Evolutionary conservation across 2,329 filamentous ascomycete genomes (phyloP).

Genomic region (Trichoderma endophyticum): DNA sequence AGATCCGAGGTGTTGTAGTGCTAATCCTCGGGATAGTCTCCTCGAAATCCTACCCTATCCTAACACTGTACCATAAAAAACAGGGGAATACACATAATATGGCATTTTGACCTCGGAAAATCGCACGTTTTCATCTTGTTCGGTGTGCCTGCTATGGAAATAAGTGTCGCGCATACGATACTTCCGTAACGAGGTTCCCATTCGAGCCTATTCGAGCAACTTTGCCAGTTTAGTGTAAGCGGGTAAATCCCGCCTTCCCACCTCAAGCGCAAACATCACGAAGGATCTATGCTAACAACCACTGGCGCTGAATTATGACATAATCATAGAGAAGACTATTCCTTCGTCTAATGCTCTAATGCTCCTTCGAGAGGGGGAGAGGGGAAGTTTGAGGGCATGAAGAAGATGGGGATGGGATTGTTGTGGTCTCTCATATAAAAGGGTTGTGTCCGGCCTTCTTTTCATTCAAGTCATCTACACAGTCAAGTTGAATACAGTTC

Average conservation of each 20-base stretch:
- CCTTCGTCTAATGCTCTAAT: neutral
- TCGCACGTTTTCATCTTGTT: neutral
- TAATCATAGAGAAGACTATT: neutral
- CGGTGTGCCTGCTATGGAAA: neutral
- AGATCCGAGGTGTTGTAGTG: neutral
- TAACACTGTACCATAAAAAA: neutral
- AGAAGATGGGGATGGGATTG: neutral
- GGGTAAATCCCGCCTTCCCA: neutral
- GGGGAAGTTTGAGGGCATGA: neutral
- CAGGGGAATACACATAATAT: neutral
- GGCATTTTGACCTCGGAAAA: neutral
- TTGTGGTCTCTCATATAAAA: neutral
- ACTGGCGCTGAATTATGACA: neutral
- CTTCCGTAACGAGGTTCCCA: neutral
- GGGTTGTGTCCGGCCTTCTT: neutral
- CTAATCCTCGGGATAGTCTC: neutral
- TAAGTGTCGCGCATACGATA: neutral
- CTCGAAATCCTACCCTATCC: neutral
- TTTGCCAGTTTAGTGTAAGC: neutral
- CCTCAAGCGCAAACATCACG: neutral
- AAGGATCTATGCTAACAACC: neutral
- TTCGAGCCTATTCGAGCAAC: neutral
- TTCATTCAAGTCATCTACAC: neutral
- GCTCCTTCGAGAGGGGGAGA: neutral
- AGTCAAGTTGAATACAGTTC: neutral